phyloP scores from a whole-genome alignment of 2,329 filamentous ascomycete species.

The Blastomyces parvus region DNA sequence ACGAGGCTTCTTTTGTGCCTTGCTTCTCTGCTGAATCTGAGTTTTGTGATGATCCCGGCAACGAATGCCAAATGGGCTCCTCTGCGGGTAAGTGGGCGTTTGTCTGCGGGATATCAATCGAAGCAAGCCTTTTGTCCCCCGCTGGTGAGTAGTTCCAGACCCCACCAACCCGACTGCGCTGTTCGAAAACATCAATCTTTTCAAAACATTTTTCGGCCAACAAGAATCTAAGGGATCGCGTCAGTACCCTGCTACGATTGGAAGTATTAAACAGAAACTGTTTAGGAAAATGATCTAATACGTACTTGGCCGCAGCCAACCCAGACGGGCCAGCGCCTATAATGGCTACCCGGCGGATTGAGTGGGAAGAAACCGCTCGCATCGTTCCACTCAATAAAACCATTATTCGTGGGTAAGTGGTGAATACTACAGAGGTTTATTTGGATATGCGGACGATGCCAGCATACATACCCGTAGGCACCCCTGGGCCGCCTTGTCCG shows the following conservation, averaged over 20 bases:
- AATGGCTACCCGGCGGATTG: constrained; percentile 51
- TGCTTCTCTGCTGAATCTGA: neutral
- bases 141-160: constrained; percentile 70
- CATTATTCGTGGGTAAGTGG: neutral
- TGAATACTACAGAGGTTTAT: neutral
- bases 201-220: constrained; percentile 60
- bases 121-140: constrained; percentile 34
- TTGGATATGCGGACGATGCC: neutral
- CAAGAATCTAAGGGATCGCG: constrained; percentile 48
- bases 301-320: constrained; percentile 61
- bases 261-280: neutral
- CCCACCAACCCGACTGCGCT: constrained; percentile 65
- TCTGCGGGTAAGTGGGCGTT: constrained; percentile 54
- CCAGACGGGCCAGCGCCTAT: constrained; percentile 78
- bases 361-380: neutral
- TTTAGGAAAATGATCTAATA: neutral
- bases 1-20: constrained; percentile 43
- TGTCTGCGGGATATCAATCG: constrained; percentile 56
- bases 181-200: constrained; percentile 69
- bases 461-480: neutral
- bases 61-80: constrained; percentile 46
- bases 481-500: no score
- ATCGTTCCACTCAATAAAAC: neutral
- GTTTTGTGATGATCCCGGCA: constrained; percentile 15
- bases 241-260: neutral